Percentiles rank a stretch among this genome's conserved stretches.
These are phyloP conservation scores for Lachnellula occidentalis DNA, from an alignment of 2,329 filamentous ascomycete genomes.

Conservation along the genomic window DNA sequence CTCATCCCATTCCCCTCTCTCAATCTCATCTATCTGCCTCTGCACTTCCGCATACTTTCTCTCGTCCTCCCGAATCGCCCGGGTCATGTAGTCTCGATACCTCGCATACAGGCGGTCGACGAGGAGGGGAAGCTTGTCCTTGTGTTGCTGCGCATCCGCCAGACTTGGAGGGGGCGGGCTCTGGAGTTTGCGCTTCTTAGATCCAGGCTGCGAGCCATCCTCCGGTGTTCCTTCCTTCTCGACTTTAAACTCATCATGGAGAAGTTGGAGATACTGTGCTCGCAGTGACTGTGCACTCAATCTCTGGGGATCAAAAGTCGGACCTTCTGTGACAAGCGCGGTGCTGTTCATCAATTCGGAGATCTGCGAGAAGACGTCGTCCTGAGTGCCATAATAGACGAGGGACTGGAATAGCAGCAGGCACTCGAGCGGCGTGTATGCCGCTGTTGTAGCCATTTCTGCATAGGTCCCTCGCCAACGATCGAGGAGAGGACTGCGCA, in stretches of 20 bases:
- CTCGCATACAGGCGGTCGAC: slow-evolving; percentile 68
- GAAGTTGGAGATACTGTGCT: slow-evolving; percentile 68
- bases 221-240: slow-evolving; percentile 37
- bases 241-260: slow-evolving; percentile 65
- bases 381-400: slow-evolving; percentile 59
- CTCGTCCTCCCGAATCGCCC: slow-evolving; percentile 71
- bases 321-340: slow-evolving; percentile 62
- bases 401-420: slow-evolving; percentile 80
- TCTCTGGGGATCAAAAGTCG: slow-evolving; percentile 66
- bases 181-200: slow-evolving; percentile 70
- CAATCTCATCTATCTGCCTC: slow-evolving; percentile 63
- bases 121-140: slow-evolving; percentile 65
- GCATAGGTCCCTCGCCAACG: slow-evolving; percentile 48
- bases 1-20: slow-evolving; percentile 53
- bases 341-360: slow-evolving; percentile 72
- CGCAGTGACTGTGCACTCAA: slow-evolving; percentile 74
- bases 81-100: slow-evolving; percentile 66
- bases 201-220: slow-evolving; percentile 46
- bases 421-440: slow-evolving; percentile 80
- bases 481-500: slow-evolving; percentile 49
- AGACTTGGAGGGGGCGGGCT: slow-evolving; percentile 59
- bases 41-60: slow-evolving; percentile 56
- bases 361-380: slow-evolving; percentile 63
- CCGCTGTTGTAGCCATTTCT: slow-evolving; percentile 57
- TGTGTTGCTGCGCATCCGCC: slow-evolving; percentile 56